A percentile compares a stretch with the other conserved stretches of the same genome.
Conservation (phyloP, 2,329 filamentous ascomycete genomes). For the Cercospora sp. region DNA sequence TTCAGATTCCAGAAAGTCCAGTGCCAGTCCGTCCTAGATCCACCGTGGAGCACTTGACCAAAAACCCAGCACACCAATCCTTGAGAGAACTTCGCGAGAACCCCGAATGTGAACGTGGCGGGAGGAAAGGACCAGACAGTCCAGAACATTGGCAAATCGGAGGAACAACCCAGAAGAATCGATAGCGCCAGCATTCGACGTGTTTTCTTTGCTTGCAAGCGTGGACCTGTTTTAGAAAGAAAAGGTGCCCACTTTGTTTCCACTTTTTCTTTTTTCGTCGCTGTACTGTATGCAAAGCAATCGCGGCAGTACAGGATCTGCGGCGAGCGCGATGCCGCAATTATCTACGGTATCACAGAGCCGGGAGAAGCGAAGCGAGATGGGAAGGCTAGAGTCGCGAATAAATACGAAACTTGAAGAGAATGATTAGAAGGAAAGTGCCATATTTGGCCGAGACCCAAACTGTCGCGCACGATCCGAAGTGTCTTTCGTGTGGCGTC, state of each 20-base stretch:
- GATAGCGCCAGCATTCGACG: too few relatives aligned
- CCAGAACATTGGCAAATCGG: too few relatives aligned
- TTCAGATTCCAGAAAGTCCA: not conserved
- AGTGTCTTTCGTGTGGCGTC: not conserved
- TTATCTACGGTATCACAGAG: not conserved
- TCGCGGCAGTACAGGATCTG: not conserved
- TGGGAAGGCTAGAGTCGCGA: not conserved
- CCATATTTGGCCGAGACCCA: not conserved
- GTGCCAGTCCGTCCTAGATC: too few relatives aligned
- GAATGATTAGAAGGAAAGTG: not conserved
- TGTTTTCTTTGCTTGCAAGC: not conserved
- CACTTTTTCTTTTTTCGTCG: not conserved
- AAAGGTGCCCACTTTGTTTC: not conserved
- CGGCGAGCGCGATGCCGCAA: not conserved
- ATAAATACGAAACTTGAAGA: not conserved
- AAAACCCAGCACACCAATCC: not conserved
- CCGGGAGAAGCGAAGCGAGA: not conserved
- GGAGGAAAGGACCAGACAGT: not conserved
- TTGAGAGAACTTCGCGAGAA: not conserved
- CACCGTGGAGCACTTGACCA: not conserved
- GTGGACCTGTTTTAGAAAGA: not conserved
- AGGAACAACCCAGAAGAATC: too few relatives aligned
- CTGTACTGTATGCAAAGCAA: not conserved
- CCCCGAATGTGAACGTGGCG: not conserved
- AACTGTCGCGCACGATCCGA: not conserved